phyloP scores from a whole-genome alignment of 2,329 filamentous ascomycete genomes.

The Ophiocordyceps unilateralis region DNA sequence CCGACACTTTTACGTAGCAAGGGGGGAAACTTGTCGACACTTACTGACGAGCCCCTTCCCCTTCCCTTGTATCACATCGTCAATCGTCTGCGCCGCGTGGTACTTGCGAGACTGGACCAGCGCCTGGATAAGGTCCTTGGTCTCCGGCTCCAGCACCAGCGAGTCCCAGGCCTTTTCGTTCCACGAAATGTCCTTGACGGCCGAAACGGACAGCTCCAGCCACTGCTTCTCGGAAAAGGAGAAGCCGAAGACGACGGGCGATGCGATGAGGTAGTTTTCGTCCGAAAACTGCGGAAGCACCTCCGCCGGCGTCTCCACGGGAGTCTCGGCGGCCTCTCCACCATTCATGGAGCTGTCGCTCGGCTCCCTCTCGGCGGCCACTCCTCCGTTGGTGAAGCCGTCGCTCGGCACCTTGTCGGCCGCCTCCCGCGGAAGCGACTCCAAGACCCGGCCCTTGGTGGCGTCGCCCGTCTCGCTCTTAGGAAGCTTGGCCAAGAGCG shows the following conservation, averaged over 20 bases:
- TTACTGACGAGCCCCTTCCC: constrained; percentile 63
- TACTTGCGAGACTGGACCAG: constrained; percentile 75
- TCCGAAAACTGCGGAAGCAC: constrained; percentile 18
- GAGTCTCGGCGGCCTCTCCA: constrained; percentile 2
- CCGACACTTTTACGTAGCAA: no score
- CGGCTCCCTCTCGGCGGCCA: constrained; percentile 1
- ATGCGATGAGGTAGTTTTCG: constrained; percentile 70
- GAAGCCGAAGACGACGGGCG: constrained; percentile 72
- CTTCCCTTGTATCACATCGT: constrained; percentile 70
- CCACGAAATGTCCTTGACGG: constrained; percentile 67
- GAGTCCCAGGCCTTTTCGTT: constrained; percentile 71
- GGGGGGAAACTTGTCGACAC: constrained; percentile 10
- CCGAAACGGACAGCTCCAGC: constrained; percentile 73
- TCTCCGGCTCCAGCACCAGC: constrained; percentile 49
- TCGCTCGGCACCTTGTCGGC: background rate
- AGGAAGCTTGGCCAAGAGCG: constrained; percentile 13
- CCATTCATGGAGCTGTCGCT: background rate
- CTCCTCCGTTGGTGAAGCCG: background rate
- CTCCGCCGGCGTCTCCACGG: constrained; percentile 4
- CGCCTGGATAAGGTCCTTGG: constrained; percentile 50
- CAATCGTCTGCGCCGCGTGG: constrained; percentile 63
- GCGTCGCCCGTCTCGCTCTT: constrained; percentile 15
- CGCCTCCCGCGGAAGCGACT: constrained; percentile 25
- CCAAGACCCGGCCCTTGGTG: constrained; percentile 30
- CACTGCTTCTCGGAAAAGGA: constrained; percentile 78